Evolutionary conservation across 73 alveolate genomes (phyloP), one percentile per base, ranked within the genome.

Genomic region (Paramecium tetraurelia): DNA sequence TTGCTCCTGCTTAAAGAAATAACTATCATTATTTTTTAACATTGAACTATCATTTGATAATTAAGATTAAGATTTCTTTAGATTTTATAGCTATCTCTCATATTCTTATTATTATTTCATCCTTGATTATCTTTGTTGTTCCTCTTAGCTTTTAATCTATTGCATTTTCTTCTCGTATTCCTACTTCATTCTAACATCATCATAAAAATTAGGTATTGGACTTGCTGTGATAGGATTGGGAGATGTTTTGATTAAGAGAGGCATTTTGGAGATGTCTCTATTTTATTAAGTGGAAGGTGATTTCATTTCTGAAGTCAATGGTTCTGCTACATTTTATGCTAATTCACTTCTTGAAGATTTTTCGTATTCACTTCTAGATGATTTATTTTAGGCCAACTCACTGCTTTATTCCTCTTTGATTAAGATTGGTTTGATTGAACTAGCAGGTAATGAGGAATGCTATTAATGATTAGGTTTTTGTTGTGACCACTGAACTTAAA

Each of bases 191-290:
- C 86, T 33, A 16, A 72, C 46, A 36, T 72, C 86, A 29, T 72
- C 86, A 72, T 72, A 72, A 29, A 72, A 72, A 72, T 72, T 72
- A 36, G 86, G 59, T 35, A 43, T 36, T n/a, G 86, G 86, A 36
- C 59, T 36, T 29, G 86, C 86, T 11, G 46, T 40, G 16, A 72
- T 36, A 11, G 86, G 63, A 29, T 72, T 72, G 1, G 86, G 86
- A 4, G 59, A 36, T n/a, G 24, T 43, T 40, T 72, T 72, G 3
- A 29, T 72, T 38, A 72, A 38, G 16, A 72, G 6, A 29, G 86
- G 86, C 40, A 20, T 72, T 40, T 72, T 72, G 4, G 57, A 36
- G n/a, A 72, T 72, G 7, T 72, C 86, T 16, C 86, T 72, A 14
- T 35, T 72, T 72, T 35, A 72, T 72, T 33, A 4, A 11, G 9